Conservation (phyloP, 23 red algal genomes). For the Chondrus crispus region DNA sequence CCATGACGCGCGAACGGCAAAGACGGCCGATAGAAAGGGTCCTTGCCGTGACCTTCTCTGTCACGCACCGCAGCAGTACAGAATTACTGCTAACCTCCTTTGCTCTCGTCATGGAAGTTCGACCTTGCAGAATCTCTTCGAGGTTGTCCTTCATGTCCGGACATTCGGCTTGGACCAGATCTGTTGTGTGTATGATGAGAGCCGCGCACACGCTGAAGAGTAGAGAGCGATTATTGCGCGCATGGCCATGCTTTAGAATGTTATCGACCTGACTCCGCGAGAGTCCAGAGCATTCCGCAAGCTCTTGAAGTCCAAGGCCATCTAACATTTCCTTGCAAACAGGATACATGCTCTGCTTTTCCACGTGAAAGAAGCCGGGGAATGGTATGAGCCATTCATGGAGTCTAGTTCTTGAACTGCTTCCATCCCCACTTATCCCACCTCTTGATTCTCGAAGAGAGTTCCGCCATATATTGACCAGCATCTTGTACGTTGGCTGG, state of each 20-base stretch:
- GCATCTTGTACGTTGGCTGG: neutral
- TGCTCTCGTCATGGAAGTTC: neutral
- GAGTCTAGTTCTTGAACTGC: neutral
- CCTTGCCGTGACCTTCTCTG: neutral
- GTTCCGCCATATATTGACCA: neutral
- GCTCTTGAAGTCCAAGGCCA: neutral
- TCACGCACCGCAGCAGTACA: neutral
- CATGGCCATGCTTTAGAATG: neutral
- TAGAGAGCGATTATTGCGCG: neutral
- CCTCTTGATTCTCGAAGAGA: neutral
- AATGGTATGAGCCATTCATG: neutral
- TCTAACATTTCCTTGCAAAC: neutral
- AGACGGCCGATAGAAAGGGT: neutral
- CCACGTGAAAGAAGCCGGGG: conserved; percentile 2
- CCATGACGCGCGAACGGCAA: neutral
- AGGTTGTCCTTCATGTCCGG: neutral
- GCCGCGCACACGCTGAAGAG: neutral
- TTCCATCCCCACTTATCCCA: too few species aligned
- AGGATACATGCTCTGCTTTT: neutral
- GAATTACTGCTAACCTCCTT: neutral
- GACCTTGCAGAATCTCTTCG: neutral
- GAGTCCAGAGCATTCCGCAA: neutral
- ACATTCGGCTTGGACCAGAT: neutral
- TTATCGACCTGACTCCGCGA: neutral
- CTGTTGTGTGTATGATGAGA: neutral